A percentile compares a stretch with the other conserved stretches of the same genome.
Conservation (phyloP, 2,329 filamentous ascomycete genomes). For the Camillea tinctor region DNA sequence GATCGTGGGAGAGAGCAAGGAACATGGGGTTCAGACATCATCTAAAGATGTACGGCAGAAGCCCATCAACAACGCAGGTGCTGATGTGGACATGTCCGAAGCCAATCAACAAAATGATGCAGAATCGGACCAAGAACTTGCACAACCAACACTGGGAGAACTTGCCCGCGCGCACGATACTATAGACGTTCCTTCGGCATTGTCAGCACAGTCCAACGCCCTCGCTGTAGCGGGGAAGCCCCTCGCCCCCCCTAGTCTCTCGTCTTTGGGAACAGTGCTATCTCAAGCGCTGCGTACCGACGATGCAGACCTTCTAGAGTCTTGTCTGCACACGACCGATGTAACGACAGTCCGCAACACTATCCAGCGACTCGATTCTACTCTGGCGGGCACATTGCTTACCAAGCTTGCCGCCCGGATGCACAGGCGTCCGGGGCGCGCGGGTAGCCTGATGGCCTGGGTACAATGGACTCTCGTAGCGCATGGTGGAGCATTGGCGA, state of each 20-base stretch:
- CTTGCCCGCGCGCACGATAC: conserved; percentile 71
- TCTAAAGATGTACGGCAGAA: conserved; percentile 19
- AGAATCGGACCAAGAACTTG: conserved; percentile 47
- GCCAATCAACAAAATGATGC: conserved; percentile 30
- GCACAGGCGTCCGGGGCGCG: conserved; percentile 82
- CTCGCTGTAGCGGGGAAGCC: conserved; percentile 44
- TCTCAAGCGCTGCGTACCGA: conserved; percentile 91
- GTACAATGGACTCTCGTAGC: conserved; percentile 92
- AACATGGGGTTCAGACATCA: conserved; percentile 8
- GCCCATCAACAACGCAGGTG: conserved; percentile 26
- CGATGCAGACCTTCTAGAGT: conserved; percentile 85
- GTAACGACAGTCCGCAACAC: conserved; percentile 77
- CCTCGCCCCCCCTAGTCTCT: conserved; percentile 64
- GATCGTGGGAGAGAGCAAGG: not conserved
- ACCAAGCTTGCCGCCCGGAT: conserved; percentile 83
- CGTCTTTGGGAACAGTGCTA: conserved; percentile 88
- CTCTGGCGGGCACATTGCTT: conserved; percentile 75
- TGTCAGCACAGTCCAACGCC: conserved; percentile 43
- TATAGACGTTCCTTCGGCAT: conserved; percentile 71
- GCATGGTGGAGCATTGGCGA: conserved; percentile 87
- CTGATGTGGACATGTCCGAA: conserved; percentile 31
- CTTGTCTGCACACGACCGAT: conserved; percentile 81
- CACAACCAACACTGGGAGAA: conserved; percentile 79
- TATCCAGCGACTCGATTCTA: conserved; percentile 84
- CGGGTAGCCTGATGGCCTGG: conserved; percentile 89